Conservation (phyloP, 164 flowering plant species). For the Tetrastigma voinierianum region DNA sequence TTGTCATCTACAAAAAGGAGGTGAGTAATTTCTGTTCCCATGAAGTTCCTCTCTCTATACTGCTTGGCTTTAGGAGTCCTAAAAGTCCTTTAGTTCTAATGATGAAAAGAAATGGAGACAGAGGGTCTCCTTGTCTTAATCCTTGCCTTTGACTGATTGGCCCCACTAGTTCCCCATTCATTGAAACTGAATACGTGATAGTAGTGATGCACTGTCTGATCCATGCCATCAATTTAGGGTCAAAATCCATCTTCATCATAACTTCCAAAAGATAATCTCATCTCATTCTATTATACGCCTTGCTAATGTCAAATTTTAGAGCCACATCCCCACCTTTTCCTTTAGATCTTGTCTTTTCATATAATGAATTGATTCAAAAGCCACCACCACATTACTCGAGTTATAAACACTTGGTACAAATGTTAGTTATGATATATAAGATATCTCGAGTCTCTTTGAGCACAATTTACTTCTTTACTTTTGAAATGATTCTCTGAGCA, state of each 20-base stretch:
- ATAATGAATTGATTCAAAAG: background rate
- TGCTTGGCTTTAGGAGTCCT: background rate
- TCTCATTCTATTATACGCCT: background rate
- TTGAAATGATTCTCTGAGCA: constrained; percentile 1
- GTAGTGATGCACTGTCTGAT: background rate
- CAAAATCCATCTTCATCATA: background rate
- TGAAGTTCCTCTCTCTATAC: background rate
- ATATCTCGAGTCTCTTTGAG: background rate
- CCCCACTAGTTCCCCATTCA: background rate
- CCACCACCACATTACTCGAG: constrained; percentile 5
- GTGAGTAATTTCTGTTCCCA: background rate
- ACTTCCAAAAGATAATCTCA: background rate
- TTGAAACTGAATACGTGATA: background rate
- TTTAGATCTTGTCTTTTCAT: background rate
- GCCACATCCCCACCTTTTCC: background rate
- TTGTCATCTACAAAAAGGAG: too few relatives aligned
- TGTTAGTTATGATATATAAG: background rate
- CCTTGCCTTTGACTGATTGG: background rate
- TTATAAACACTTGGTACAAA: constrained; percentile 4
- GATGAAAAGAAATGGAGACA: background rate
- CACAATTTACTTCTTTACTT: constrained; percentile 3
- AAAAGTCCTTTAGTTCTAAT: background rate
- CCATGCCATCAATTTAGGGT: too few relatives aligned
- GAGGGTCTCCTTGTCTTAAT: background rate
- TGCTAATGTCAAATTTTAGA: background rate